phyloP scores from a whole-genome alignment of 305 asterid genomes.

The Plantago lanceolata region DNA sequence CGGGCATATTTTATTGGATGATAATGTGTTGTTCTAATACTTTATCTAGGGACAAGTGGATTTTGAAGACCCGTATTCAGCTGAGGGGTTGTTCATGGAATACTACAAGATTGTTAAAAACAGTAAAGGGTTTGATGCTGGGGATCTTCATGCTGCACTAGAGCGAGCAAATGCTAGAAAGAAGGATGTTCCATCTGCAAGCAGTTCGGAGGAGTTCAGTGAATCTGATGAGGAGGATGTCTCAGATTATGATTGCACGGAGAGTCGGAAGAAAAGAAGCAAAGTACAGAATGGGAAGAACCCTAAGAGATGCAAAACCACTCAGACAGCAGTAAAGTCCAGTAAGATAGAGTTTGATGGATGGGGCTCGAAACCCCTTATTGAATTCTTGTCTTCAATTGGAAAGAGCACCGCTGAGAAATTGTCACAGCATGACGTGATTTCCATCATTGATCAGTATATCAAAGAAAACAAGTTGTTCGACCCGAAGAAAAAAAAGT shows the following conservation, averaged over 20 bases:
- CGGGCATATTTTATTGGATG: too few relatives aligned
- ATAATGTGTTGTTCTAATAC: not conserved
- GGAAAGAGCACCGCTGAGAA: slow-evolving; percentile 48
- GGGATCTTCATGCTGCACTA: slow-evolving; percentile 44
- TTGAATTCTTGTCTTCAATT: slow-evolving; percentile 54
- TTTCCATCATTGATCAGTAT: slow-evolving; percentile 45
- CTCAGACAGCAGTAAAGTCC: slow-evolving; percentile 31
- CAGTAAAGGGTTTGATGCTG: slow-evolving; percentile 38
- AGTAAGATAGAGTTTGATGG: slow-evolving; percentile 49
- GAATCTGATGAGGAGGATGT: slow-evolving; percentile 38
- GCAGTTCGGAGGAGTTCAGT: slow-evolving; percentile 37
- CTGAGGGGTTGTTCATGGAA: slow-evolving; percentile 74
- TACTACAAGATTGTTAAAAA: slow-evolving; percentile 54
- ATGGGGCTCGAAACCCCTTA: slow-evolving; percentile 75
- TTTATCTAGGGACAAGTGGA: slow-evolving; percentile 65
- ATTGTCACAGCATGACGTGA: slow-evolving; percentile 52
- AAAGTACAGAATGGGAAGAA: slow-evolving; percentile 31
- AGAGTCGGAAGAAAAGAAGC: slow-evolving; percentile 25
- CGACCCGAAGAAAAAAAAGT: slow-evolving; percentile 48
- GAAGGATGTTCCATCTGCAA: slow-evolving; percentile 21
- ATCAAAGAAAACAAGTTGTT: slow-evolving; percentile 47
- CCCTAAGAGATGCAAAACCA: slow-evolving; percentile 28
- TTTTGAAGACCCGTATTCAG: slow-evolving; percentile 55
- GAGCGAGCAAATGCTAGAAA: slow-evolving; percentile 29
- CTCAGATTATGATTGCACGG: slow-evolving; percentile 38